phyloP scores from a whole-genome alignment of 345 rosid species.

The Kandelia obovata region DNA sequence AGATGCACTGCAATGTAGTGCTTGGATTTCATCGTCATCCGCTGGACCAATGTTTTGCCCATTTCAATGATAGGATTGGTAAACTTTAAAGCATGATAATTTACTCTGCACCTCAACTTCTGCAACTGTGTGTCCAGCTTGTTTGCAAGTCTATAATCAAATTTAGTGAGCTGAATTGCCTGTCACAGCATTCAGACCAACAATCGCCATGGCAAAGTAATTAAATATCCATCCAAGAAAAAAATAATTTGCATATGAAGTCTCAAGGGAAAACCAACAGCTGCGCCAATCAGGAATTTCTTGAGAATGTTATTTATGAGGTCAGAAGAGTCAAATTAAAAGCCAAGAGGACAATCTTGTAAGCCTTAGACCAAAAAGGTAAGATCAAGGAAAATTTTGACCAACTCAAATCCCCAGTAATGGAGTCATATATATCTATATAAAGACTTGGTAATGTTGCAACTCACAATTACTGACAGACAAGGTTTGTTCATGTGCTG shows the following conservation, averaged over 20 bases:
- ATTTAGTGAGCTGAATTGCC: conserved; percentile 84
- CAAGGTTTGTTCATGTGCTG: neutral
- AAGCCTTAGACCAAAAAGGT: no score
- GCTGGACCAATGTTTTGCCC: conserved; percentile 66
- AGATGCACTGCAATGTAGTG: conserved; percentile 91
- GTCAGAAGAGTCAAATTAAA: no score
- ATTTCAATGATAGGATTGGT: conserved; percentile 68
- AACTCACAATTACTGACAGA: neutral
- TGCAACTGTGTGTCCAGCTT: conserved; percentile 77
- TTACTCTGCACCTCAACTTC: conserved; percentile 93
- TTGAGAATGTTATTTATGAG: no score
- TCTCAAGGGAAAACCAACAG: no score
- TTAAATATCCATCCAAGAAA: neutral
- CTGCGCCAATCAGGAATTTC: no score
- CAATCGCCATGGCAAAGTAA: conserved; percentile 7
- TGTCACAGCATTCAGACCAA: conserved; percentile 31
- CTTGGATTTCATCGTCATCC: conserved; percentile 75
- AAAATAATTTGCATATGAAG: neutral
- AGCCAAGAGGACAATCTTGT: no score
- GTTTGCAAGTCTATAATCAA: conserved; percentile 93
- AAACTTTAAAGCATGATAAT: conserved; percentile 85
- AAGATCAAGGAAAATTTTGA: no score
- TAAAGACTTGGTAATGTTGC: no score
- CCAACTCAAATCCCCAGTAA: no score
- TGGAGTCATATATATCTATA: no score